phyloP scores from a whole-genome alignment of 192 early-diverging fungal genomes.

The Phlyctochytrium arcticum region DNA sequence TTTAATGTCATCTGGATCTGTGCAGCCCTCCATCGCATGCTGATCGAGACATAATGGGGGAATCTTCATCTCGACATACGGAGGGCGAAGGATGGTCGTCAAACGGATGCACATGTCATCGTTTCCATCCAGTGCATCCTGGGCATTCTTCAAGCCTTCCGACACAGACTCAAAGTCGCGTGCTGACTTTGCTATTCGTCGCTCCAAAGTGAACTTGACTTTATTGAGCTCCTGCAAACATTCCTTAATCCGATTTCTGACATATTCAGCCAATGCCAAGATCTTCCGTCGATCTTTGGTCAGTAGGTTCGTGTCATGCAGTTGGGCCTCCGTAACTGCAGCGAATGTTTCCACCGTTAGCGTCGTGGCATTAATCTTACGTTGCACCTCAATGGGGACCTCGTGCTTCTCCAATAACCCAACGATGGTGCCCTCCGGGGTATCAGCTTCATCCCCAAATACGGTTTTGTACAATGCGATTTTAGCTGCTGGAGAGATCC shows the following conservation, averaged over 20 bases:
- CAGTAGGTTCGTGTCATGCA: conserved; percentile 26
- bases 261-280: conserved; percentile 47
- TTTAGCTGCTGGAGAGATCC: conserved; percentile 30
- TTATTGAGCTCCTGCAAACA: conserved; percentile 46
- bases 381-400: conserved; percentile 32
- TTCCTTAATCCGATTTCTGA: conserved; percentile 49
- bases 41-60: conserved; percentile 30
- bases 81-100: conserved; percentile 37
- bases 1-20: background rate
- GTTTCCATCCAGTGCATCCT: conserved; percentile 35
- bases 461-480: conserved; percentile 35
- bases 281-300: conserved; percentile 45
- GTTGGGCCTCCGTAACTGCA: conserved; percentile 35
- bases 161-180: conserved; percentile 31
- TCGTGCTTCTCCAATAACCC: conserved; percentile 45
- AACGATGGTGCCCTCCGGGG: conserved; percentile 25
- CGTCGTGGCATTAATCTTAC: conserved; percentile 20
- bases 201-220: conserved; percentile 48
- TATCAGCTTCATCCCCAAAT: conserved; percentile 37
- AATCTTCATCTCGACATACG: conserved; percentile 34
- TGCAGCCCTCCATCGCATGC: background rate
- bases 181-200: conserved; percentile 43
- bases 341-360: conserved; percentile 44
- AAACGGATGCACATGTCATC: conserved; percentile 49
- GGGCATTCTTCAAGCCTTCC: conserved; percentile 21